Evolutionary conservation across 768 basidiomycete genomes (phyloP), one percentile per base, ranked within the genome.

Genomic region (Pleurotus sapidus): DNA sequence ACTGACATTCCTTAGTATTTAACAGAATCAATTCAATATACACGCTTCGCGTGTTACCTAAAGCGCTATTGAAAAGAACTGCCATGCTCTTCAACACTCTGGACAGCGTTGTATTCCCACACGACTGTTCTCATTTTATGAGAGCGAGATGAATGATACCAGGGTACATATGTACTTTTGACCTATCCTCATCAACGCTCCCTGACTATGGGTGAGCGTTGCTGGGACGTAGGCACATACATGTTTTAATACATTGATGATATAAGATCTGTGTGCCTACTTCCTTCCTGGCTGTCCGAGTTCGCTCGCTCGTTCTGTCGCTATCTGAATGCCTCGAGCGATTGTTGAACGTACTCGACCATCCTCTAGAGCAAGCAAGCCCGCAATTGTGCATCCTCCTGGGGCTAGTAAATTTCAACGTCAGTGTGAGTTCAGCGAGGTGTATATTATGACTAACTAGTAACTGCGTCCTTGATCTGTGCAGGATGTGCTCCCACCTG

Each of bases 381-480:
- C 97, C 2, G 97, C 97, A 62, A 99, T 98, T 0, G 97, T 99
- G 65, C 95, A 97, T 46, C 97, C 97, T 56, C 96, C 97, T 0
- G 97, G 97, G 39, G 97, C 96, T 98, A 60, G 39, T 30, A 49
- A 34, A 38, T 15, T 15, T 20, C 7, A 38, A 11, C 11, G 30
- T 17, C 39, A 43, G 11, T 51, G 37, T 59, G 12, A 7, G 25
- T 43, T 2, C 4, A 9, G 15, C 38, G 38, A 20, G 7, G 38
- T 4, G 38, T 1, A 40, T 14, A 43, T 25, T 5, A 46, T n/a
- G 18, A 77, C 91, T 64, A 65, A 93, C 96, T 99, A 9, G 97
- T 98, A 2, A 99, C 97, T 4, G 93, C 87, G 71, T 99, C 97
- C 70, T 98, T 98, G 63, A 99, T 87, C 64, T 94, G 93, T 3